Evolutionary conservation across 164 flowering plant species (phyloP), one percentile per base, ranked within the genome.

Genomic region (Macadamia tetraphylla): DNA sequence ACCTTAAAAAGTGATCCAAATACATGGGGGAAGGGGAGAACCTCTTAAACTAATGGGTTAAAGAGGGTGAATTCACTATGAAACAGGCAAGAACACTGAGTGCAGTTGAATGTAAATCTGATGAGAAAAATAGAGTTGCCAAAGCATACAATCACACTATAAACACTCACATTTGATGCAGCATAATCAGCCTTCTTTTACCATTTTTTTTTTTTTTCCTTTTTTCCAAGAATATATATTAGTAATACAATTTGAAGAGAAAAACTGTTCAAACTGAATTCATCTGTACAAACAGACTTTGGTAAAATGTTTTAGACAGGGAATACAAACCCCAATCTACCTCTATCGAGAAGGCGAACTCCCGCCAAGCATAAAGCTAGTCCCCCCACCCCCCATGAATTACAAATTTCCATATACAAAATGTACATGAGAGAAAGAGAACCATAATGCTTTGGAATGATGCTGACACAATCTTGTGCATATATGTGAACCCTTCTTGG

Each of bases 361-460:
- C 71, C 71, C 64, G 35, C 74, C 40, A 58, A 18, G 65, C 56
- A 48, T 52, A 48, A 48, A 23, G 63, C 70, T 58, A 64, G 42
- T 46, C 17, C 62, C 58, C 52, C 52, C 61, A 46, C 17, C 64
- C 58, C 59, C 52, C 61, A 15, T 72, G 55, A 73, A 70, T 60
- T 29, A 29, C 49, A 62, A 77, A 67, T 71, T 68, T 70, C 74
- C 81, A 82, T 86, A 81, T 86, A 88, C 89, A 84, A 62, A 67
- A 85, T 86, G 79, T 85, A 83, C 92, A 88, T 10, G 75, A 70
- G 76, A 77, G 78, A 76, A 67, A 68, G 64, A 6, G 46, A 73
- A 62, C 67, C 62, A 66, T 35, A 35, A 35, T 35, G 40, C 57
- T 4, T 44, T 53, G 57, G 17, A 4, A 14, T 8, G 11, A 8